These are phyloP conservation scores for Zelonia costaricensis DNA, from an alignment of 208 protist species.

Conservation along the genomic window DNA sequence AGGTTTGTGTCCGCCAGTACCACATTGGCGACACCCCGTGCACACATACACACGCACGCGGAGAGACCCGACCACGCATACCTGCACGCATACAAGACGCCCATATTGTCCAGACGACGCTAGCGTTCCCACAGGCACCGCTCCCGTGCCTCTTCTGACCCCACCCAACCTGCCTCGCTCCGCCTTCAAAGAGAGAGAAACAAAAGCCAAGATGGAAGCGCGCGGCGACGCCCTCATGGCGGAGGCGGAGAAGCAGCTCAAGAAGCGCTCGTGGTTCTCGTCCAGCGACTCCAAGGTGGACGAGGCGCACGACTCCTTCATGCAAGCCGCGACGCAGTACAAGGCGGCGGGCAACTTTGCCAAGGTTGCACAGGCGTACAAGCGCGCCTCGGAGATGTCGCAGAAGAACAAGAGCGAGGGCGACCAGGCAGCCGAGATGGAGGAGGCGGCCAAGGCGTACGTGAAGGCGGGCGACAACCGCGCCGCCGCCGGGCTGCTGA, in stretches of 20 bases:
- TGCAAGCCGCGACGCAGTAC: slow-evolving; percentile 82
- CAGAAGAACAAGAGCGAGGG: slow-evolving; percentile 63
- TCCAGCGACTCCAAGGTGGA: slow-evolving; percentile 60
- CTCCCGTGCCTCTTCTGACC: too few species aligned
- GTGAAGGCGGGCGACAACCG: slow-evolving; percentile 52
- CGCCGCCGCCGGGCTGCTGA: slow-evolving; percentile 36
- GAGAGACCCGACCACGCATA: too few species aligned
- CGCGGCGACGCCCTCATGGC: slow-evolving; percentile 72
- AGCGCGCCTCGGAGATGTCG: slow-evolving; percentile 74
- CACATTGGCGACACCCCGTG: too few species aligned
- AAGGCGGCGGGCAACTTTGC: slow-evolving; percentile 70
- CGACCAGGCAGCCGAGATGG: slow-evolving; percentile 60
- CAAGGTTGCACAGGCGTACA: slow-evolving; percentile 73
- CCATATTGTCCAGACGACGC: too few species aligned
- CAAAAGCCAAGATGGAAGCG: slow-evolving; percentile 41
- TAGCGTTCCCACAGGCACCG: too few species aligned
- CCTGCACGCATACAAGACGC: too few species aligned
- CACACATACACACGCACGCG: too few species aligned
- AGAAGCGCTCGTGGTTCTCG: slow-evolving; percentile 72
- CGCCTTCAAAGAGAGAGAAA: background rate
- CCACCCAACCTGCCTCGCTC: too few species aligned
- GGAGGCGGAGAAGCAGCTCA: slow-evolving; percentile 70
- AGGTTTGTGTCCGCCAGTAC: too few species aligned
- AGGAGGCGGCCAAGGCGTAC: slow-evolving; percentile 65
- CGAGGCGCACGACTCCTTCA: slow-evolving; percentile 75